phyloP scores from a whole-genome alignment of 768 basidiomycete species.

The Boletus sensibilis region DNA sequence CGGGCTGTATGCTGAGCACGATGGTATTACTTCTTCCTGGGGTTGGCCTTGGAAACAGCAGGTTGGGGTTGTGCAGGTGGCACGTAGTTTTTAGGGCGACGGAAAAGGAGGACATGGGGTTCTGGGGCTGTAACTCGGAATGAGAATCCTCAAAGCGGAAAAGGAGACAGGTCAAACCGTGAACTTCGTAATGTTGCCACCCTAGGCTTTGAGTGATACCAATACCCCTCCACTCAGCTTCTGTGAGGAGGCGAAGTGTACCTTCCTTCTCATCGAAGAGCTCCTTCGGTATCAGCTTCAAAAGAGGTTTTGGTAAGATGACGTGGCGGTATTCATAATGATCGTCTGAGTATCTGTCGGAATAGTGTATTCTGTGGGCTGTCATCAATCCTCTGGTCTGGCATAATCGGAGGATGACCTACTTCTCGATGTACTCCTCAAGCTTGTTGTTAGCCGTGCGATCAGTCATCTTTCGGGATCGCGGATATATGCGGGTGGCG shows the following conservation, averaged over 20 bases:
- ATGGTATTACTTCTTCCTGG: slow-evolving; percentile 40
- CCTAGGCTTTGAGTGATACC: slow-evolving; percentile 95
- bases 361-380: slow-evolving; percentile 74
- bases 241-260: slow-evolving; percentile 75
- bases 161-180: slow-evolving; percentile 51
- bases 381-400: slow-evolving; percentile 17
- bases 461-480: slow-evolving; percentile 23
- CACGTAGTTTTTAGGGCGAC: slow-evolving; percentile 70
- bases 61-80: slow-evolving; percentile 48
- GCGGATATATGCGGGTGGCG: slow-evolving; percentile 13
- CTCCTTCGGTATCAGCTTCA: slow-evolving; percentile 89
- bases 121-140: slow-evolving; percentile 63
- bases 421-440: slow-evolving; percentile 82
- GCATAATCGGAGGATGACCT: slow-evolving; percentile 19
- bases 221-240: slow-evolving; percentile 93
- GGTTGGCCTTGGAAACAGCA: slow-evolving; percentile 39
- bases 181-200: slow-evolving; percentile 98
- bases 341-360: slow-evolving; percentile 91
- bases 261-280: slow-evolving; percentile 79
- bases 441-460: slow-evolving; percentile 49
- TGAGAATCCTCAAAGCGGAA: slow-evolving; percentile 13
- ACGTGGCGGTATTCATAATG: slow-evolving; percentile 95
- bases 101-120: slow-evolving; percentile 92
- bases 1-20: slow-evolving; percentile 3
- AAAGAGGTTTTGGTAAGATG: slow-evolving; percentile 90